Base-by-base conservation (phyloP, 352 stramenopile species). In the Phytophthora niederhauseri region DNA sequence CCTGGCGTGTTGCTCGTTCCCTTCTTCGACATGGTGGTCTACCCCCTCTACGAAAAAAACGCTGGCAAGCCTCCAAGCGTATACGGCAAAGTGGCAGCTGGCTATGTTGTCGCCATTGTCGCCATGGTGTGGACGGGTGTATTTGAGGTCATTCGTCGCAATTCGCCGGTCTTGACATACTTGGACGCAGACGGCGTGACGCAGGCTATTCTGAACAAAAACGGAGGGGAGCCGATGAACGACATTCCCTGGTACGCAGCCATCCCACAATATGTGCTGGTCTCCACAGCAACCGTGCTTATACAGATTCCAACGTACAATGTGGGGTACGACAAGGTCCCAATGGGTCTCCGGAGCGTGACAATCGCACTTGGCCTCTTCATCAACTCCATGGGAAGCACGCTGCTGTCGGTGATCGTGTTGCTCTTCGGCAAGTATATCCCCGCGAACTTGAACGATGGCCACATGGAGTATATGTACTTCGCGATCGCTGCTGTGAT, bases 361-460 rank as follows among this genome's bases (percentile, higher is more conserved):
- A 76, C 66, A 15, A 69, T 78, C 31, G 74, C 70, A 46, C 64
- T 81, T 24, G 61, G 64, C 8, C 67, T 77, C 50, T 81, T 78
- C 53, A 65, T 74, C 15, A 66, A 67, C 20, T 81, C 75, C 34
- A 90, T 87, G 81, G 79, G 79, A 54, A 81, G 61, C 43, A 82
- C 71, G 36, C 68, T 84, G 54, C 76, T 80, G 28, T 87, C 79
- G 11, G 73, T 80, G 15, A 84, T 88, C 66, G 84, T 82, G 50
- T 76, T 90, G 61, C 73, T 90, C 51, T 88, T 88, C 67, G 51
- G 63, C 53, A 73, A 73, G 63, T 82, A 80, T 66, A 68, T 90
- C 28, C 59, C 64, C n/a, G 61, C 61, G 4, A 62, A 89, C 30
- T 30, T 64, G 28, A 64, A 64, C 45, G 43, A 56, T 31, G 57